phyloP scores from a whole-genome alignment of 345 rosid species.

The Heritiera fomes region DNA sequence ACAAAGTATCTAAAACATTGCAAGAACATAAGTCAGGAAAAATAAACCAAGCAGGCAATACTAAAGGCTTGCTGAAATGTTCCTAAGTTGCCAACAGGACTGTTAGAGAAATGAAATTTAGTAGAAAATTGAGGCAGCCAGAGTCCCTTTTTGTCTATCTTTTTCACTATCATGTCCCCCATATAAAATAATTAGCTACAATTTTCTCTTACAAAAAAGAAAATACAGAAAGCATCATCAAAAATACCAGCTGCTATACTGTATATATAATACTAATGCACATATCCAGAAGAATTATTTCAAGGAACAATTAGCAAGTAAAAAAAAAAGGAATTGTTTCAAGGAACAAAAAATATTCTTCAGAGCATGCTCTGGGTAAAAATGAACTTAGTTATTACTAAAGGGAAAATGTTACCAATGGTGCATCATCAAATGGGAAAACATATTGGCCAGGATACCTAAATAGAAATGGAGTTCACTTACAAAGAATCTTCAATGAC shows the following conservation, averaged over 20 bases:
- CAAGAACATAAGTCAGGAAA: neutral
- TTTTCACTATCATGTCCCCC: neutral
- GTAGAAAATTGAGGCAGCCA: neutral
- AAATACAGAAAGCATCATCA: neutral
- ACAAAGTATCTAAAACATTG: neutral
- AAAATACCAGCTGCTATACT: neutral
- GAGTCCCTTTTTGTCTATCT: neutral
- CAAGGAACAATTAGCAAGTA: neutral
- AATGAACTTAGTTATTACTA: too few relatives aligned
- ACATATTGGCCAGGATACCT: too few relatives aligned
- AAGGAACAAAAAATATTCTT: too few relatives aligned
- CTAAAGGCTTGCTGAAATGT: neutral
- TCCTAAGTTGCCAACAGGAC: neutral
- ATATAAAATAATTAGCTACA: neutral
- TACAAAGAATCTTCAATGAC: conserved; percentile 91
- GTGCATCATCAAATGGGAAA: too few relatives aligned
- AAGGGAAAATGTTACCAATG: too few relatives aligned
- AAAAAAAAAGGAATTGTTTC: neutral
- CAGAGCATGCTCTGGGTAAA: too few relatives aligned
- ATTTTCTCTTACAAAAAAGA: neutral
- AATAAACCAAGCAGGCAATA: neutral
- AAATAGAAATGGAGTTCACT: conserved; percentile 14
- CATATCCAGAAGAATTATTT: neutral
- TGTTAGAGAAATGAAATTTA: neutral
- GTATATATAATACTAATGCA: neutral